Conservation (phyloP, 179 eudicot species). For the Spinacia oleracea region DNA sequence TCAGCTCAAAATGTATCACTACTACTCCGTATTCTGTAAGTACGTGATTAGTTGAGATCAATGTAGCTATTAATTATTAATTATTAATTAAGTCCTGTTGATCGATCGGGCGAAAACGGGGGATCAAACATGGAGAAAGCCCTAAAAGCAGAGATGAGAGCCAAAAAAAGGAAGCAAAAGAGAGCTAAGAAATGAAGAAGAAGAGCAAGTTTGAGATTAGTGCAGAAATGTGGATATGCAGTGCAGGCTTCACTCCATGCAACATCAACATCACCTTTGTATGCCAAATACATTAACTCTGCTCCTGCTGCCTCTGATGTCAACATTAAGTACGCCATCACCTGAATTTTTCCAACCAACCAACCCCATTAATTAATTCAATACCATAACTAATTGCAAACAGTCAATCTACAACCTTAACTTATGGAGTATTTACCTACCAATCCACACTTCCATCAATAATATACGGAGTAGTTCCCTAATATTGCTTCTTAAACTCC, state of each 20-base stretch:
- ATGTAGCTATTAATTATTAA: no score
- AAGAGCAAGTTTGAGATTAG: conserved; percentile 52
- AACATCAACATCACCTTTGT: conserved; percentile 59
- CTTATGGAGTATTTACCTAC: no score
- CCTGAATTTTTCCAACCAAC: conserved; percentile 38
- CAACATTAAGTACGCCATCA: conserved; percentile 73
- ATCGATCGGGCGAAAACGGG: no score
- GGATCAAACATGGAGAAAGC: conserved; percentile 62
- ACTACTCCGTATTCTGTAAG: no score
- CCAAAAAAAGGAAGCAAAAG: conserved; percentile 57
- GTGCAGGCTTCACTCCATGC: conserved; percentile 86
- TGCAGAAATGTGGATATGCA: conserved; percentile 68
- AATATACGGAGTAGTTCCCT: no score
- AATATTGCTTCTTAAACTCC: background rate
- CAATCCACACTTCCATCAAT: no score
- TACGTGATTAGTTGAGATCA: background rate
- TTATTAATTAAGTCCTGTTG: conserved; percentile 21
- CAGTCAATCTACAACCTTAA: no score
- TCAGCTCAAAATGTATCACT: background rate
- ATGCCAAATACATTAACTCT: conserved; percentile 65
- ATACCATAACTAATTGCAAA: no score
- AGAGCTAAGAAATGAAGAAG: conserved; percentile 56
- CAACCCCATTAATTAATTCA: no score
- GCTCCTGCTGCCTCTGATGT: conserved; percentile 64
- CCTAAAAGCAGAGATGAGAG: conserved; percentile 70